Conservation (phyloP, 179 eudicot genomes). For the Carnegiea gigantea region DNA sequence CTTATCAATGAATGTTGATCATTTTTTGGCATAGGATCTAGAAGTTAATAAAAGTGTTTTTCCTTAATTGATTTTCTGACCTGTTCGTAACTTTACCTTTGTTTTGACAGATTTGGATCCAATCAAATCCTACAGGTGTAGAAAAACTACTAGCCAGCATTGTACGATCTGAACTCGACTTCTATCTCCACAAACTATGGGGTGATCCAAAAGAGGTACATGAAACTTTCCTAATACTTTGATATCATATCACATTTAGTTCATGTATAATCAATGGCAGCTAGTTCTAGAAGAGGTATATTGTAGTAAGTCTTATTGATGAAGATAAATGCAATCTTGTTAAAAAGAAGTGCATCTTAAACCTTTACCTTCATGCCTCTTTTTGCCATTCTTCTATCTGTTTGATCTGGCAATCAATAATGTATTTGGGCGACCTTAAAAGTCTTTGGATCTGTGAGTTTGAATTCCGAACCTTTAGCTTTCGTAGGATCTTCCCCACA, state of each 20-base stretch:
- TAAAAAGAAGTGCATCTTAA: not conserved
- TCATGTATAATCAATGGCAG: too few species aligned
- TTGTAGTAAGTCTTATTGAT: too few species aligned
- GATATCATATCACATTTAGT: too few species aligned
- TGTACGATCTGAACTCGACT: constrained; percentile 38
- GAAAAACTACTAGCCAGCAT: constrained; percentile 49
- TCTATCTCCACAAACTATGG: constrained; percentile 42
- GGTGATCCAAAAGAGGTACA: constrained; percentile 45
- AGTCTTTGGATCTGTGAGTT: not conserved
- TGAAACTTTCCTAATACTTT: not conserved
- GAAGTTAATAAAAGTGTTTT: too few species aligned
- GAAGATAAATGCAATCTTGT: not conserved
- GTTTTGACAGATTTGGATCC: constrained; percentile 28
- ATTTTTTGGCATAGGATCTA: too few species aligned
- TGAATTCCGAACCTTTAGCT: not conserved
- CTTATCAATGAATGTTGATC: too few species aligned
- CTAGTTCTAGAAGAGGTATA: too few species aligned
- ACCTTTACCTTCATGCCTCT: not conserved
- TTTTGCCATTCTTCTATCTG: not conserved
- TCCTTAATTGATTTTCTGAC: too few species aligned
- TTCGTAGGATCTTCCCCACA: constrained; percentile 34
- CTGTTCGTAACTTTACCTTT: not conserved
- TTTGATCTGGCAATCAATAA: too few species aligned
- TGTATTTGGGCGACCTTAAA: not conserved
- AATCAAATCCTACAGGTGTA: constrained; percentile 52